Evolutionary conservation across 1,139 yeast genomes (phyloP), one percentile per base, ranked within the genome.

Genomic region (Hemisphaericaspora subhashii): DNA sequence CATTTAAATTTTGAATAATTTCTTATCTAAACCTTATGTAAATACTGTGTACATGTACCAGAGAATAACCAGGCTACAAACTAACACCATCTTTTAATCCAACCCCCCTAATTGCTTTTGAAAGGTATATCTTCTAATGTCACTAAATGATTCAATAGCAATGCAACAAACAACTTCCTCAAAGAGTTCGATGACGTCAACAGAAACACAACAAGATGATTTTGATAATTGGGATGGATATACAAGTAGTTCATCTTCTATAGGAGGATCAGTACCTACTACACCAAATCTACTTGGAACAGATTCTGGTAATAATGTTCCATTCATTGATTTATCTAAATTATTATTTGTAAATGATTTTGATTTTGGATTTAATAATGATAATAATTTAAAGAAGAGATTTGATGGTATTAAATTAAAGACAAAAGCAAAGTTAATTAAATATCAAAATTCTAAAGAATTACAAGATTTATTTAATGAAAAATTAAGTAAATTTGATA

Each of bases 401-500:
- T 58, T 72, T 46, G 60, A 58, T 32, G 36, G 33, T 13, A 68
- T 72, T 71, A 67, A 59, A 42, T 37, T 46, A 23, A 66, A 60
- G 42, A 71, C 77, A 3, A 62, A 60, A 38, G 56, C 66, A 42
- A 55, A 54, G 37, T 51, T 71, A 32, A 57, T 57, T 43, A 38
- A 47, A 46, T 39, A 53, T 47, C 20, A 47, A 47, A 40, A 74
- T 64, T 31, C 43, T 60, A 33, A 41, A 28, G 44, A 49, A 26
- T 52, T 69, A 29, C 74, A 68, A 42, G 71, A 66, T 3, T 48
- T 54, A 24, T 48, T 72, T 37, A 60, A 67, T 39, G 48, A 50
- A 14, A 54, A 68, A 41, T 68, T 88, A 40, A 77, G 72, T 42
- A 68, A 69, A 40, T 71, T 86, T 32, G 94, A 87, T 52, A 54